Base-by-base conservation (phyloP, 805 yeast species). In the Naumovozyma baii region DNA sequence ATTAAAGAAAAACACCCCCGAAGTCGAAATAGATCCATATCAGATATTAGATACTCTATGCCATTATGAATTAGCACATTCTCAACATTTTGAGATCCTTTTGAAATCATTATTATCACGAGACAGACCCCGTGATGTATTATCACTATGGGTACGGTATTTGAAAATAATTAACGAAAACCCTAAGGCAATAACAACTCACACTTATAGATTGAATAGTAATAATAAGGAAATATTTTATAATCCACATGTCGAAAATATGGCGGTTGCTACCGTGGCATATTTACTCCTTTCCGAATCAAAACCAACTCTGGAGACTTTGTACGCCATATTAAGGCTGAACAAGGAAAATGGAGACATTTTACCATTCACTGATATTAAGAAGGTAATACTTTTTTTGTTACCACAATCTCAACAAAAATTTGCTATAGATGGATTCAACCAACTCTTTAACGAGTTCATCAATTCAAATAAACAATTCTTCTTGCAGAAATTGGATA, bases 111-210 rank as follows among this genome's bases (percentile, higher is more conserved):
- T 51, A 17, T 28, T 59, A 14, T n/a, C 18, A 2, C 33, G 47
- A 5, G 47, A 43, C 5, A 37, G 40, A 18, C 48, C 49, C 9
- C 52, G 56, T 36, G 62, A 57, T 36, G 60, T 50, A 2, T 46
- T 59, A 39, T 54, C 55, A 3, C 40, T 57, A n/a, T 59, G 62
- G 62, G 52, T 59, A 3, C 56, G 49, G 34, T 59, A 49, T 39
- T 40, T 59, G 29, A 53, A 53, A 26, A 40, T 37, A 3, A 37
- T 47, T 5, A 43, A 47, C 4, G 45, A 44, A 20, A 52, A 48
- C 36, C 48, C 48, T 16, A 37, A 40, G 39, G 14, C 29, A 37
- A 15, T 39, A 34, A 9, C 37, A 19, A 15, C 32, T 9, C 13
- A 29, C 5, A 14, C 15, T 8, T 9, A 9, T 12, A 12, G 5